Conservation (phyloP, 345 rosid genomes). For the Hypericum androsaemum region DNA sequence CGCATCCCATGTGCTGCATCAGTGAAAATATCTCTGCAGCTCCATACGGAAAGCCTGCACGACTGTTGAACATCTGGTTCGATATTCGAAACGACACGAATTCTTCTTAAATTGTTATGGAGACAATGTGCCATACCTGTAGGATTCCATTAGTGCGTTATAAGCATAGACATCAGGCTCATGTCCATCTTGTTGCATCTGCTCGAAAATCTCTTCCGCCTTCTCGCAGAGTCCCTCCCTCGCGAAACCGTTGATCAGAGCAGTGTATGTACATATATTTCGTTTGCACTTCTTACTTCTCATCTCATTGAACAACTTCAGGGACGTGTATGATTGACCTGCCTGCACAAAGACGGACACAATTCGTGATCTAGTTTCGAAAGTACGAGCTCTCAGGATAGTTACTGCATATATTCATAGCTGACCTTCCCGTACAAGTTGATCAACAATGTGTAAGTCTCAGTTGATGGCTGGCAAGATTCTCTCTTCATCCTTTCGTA, state of each 20-base stretch:
- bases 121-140: constrained; percentile 38
- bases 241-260: constrained; percentile 82
- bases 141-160: constrained; percentile 90
- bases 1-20: constrained; percentile 91
- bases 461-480: constrained; percentile 50
- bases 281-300: constrained; percentile 64
- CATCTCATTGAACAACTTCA: constrained; percentile 77
- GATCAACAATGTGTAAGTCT: constrained; percentile 82
- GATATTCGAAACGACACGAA: neutral
- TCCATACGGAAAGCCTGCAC: constrained; percentile 87
- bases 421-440: constrained; percentile 81
- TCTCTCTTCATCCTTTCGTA: constrained; percentile 72
- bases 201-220: constrained; percentile 91
- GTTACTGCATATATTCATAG: neutral
- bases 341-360: constrained; percentile 32
- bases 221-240: constrained; percentile 93
- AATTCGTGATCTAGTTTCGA: neutral
- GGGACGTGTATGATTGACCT: constrained; percentile 67
- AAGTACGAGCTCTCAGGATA: neutral
- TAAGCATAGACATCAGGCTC: constrained; percentile 90
- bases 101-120: no score
- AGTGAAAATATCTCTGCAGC: constrained; percentile 90
- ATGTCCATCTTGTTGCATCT: constrained; percentile 70
- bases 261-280: constrained; percentile 82
- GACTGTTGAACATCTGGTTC: constrained; percentile 29